phyloP scores from a whole-genome alignment of 192 early-diverging fungal species.

The Linnemannia hyalina region DNA sequence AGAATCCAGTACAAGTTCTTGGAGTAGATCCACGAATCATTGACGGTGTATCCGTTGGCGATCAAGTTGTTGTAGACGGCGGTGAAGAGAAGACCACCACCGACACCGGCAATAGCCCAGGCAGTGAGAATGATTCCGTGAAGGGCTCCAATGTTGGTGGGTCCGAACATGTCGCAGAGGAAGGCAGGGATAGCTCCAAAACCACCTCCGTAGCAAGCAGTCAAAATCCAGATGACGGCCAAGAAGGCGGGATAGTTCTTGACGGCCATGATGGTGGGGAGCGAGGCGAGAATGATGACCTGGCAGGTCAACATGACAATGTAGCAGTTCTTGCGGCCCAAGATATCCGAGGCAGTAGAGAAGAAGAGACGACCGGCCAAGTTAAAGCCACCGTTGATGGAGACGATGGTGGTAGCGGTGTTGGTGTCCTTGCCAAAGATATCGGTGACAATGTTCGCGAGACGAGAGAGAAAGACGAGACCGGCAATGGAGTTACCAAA shows the following conservation, averaged over 20 bases:
- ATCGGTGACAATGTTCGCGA: conserved; percentile 63
- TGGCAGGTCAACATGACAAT: conserved; percentile 71
- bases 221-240: conserved; percentile 68
- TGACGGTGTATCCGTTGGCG: conserved; percentile 55
- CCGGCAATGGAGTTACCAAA: conserved; percentile 75
- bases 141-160: conserved; percentile 79
- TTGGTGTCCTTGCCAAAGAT: conserved; percentile 41
- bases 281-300: conserved; percentile 63
- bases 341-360: conserved; percentile 63
- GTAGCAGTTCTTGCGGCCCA: conserved; percentile 75
- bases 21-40: conserved; percentile 58
- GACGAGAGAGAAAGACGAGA: conserved; percentile 72
- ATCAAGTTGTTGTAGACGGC: conserved; percentile 67
- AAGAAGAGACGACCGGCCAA: conserved; percentile 69
- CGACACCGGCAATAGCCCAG: conserved; percentile 78
- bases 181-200: conserved; percentile 84
- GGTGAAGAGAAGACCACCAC: conserved; percentile 78
- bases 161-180: conserved; percentile 82
- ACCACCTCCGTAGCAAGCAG: conserved; percentile 80
- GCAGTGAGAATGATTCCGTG: conserved; percentile 84
- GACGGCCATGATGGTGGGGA: conserved; percentile 68
- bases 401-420: conserved; percentile 63
- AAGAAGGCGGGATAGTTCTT: conserved; percentile 71
- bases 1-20: conserved; percentile 83
- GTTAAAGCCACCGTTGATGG: conserved; percentile 73